Conservation (phyloP, 1,284 basidiomycete genomes). For the Sporisorium graminicola region DNA sequence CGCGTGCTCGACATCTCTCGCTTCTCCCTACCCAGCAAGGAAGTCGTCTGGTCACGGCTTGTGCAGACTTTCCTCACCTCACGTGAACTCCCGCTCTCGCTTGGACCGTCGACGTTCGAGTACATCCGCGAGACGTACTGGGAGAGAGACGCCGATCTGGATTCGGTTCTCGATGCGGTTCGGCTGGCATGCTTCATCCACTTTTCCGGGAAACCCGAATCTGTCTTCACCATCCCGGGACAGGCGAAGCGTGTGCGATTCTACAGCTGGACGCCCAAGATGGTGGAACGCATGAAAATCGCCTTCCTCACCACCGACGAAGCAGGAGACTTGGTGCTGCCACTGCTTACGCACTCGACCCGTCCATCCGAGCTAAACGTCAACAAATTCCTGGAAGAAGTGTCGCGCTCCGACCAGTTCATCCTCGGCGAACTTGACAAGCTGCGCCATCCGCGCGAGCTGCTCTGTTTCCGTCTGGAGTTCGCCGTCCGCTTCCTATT, state of each 20-base stretch:
- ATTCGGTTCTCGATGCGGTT: slow-evolving; percentile 48
- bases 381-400: slow-evolving; percentile 20
- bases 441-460: slow-evolving; percentile 23
- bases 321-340: slow-evolving; percentile 17
- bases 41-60: slow-evolving; percentile 51
- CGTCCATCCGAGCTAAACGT: slow-evolving; percentile 12
- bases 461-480: slow-evolving; percentile 43
- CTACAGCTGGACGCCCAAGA: slow-evolving; percentile 44
- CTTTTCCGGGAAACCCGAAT: slow-evolving; percentile 50
- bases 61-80: slow-evolving; percentile 47
- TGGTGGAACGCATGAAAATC: slow-evolving; percentile 37
- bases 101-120: slow-evolving; percentile 55
- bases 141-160: slow-evolving; percentile 55
- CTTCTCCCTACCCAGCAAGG: slow-evolving; percentile 50
- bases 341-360: slow-evolving; percentile 12
- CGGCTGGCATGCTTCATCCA: slow-evolving; percentile 53
- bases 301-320: slow-evolving; percentile 27
- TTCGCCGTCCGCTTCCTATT: slow-evolving; percentile 37
- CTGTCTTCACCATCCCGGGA: slow-evolving; percentile 44
- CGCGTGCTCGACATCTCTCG: slow-evolving; percentile 50
- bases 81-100: slow-evolving; percentile 31
- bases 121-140: slow-evolving; percentile 55
- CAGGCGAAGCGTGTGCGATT: slow-evolving; percentile 29
- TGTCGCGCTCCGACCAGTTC: slow-evolving; percentile 35
- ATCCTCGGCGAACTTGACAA: slow-evolving; percentile 24